These are phyloP conservation scores for Rhizopus microsporus DNA, from an alignment of 371 early-diverging fungal genomes.

Conservation along the genomic window DNA sequence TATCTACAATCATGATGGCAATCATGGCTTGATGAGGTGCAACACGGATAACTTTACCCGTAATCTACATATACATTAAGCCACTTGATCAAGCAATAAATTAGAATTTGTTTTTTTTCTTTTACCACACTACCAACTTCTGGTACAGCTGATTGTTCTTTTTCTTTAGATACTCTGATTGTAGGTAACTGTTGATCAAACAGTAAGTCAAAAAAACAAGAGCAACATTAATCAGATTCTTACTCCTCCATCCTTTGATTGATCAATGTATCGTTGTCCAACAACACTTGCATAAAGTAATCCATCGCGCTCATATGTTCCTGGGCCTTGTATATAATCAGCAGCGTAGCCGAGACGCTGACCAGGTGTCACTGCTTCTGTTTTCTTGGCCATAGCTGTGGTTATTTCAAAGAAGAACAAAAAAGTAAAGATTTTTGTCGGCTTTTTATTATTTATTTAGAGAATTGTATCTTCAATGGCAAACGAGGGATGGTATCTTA, in stretches of 20 bases:
- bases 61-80: constrained; percentile 46
- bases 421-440: too few relatives aligned
- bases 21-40: constrained; percentile 84
- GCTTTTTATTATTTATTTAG: too few relatives aligned
- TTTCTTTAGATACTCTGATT: constrained; percentile 68
- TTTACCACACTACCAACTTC: constrained; percentile 79
- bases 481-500: too few relatives aligned
- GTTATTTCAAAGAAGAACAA: too few relatives aligned
- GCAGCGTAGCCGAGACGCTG: constrained; percentile 76
- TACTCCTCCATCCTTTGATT: constrained; percentile 42
- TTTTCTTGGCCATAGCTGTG: constrained; percentile 23
- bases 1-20: constrained; percentile 87
- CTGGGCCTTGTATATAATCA: constrained; percentile 73
- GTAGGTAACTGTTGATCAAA: constrained; percentile 44
- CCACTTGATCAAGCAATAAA: not conserved
- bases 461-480: too few relatives aligned
- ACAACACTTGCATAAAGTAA: constrained; percentile 80
- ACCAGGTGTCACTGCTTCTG: constrained; percentile 74
- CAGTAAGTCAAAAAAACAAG: not conserved
- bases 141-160: constrained; percentile 79
- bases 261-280: constrained; percentile 57
- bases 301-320: constrained; percentile 80
- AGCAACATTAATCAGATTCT: not conserved
- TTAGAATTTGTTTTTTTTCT: not conserved
- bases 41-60: constrained; percentile 85